A percentile compares a stretch with the other conserved stretches of the same genome.
These are phyloP conservation scores for Vigna reflexopilosa DNA, from an alignment of 306 rosid genomes.

Conservation along the genomic window DNA sequence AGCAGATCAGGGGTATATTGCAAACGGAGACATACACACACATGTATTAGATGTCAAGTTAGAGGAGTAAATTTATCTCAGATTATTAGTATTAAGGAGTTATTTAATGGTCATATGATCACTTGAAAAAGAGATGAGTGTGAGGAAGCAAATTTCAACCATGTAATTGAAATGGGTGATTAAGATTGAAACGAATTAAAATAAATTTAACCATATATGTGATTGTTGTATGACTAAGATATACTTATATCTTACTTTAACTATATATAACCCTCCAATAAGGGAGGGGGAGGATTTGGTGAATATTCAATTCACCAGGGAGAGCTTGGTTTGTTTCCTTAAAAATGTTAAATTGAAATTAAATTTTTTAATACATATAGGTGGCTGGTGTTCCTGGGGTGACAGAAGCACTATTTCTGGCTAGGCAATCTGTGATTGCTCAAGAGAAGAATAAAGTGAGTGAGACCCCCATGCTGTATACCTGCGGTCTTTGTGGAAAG, in stretches of 20 bases:
- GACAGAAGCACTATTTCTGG: slow-evolving; percentile 78
- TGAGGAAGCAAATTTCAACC: background rate
- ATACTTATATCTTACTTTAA: background rate
- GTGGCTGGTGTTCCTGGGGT: slow-evolving; percentile 98
- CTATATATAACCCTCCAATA: background rate
- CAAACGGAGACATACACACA: background rate
- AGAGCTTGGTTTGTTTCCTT: slow-evolving; percentile 21
- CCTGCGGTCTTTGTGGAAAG: slow-evolving; percentile 92
- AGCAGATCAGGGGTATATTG: background rate
- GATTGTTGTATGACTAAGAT: background rate
- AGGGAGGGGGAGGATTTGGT: background rate
- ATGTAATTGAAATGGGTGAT: background rate
- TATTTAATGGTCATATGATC: background rate
- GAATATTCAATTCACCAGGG: background rate
- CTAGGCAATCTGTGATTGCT: slow-evolving; percentile 79
- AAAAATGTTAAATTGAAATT: background rate
- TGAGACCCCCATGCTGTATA: slow-evolving; percentile 86
- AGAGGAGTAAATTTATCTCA: background rate
- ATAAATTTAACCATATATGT: background rate
- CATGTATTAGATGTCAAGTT: background rate
- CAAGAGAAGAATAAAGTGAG: slow-evolving; percentile 64
- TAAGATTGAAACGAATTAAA: background rate
- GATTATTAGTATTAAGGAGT: background rate
- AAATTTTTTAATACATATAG: slow-evolving; percentile 46
- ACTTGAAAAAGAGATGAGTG: background rate